These are phyloP conservation scores for Cyberlindnera samutprakarnensis DNA, from an alignment of 805 yeast genomes.

Conservation along the genomic window DNA sequence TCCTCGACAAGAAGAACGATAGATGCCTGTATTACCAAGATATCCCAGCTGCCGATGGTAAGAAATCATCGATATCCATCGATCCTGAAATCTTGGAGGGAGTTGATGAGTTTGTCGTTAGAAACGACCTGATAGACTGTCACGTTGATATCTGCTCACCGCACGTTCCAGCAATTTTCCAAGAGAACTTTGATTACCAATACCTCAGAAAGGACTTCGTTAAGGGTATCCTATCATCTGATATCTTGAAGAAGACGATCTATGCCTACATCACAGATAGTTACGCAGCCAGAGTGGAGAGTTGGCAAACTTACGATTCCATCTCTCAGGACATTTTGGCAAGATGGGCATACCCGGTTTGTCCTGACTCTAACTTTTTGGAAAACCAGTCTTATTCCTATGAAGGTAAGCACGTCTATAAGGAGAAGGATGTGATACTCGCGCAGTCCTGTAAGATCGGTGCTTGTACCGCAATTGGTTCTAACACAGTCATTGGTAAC, in stretches of 20 bases:
- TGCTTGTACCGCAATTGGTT: slow-evolving; percentile 76
- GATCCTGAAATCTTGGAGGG: slow-evolving; percentile 78
- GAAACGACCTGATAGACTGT: slow-evolving; percentile 94
- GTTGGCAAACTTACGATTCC: slow-evolving; percentile 89
- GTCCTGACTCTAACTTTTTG: slow-evolving; percentile 75
- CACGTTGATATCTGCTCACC: slow-evolving; percentile 94
- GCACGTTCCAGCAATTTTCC: slow-evolving; percentile 90
- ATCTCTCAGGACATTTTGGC: slow-evolving; percentile 84
- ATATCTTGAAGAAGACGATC: slow-evolving; percentile 81
- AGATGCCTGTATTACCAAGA: slow-evolving; percentile 82
- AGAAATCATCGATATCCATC: slow-evolving; percentile 46
- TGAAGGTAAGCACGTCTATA: slow-evolving; percentile 81
- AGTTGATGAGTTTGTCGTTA: slow-evolving; percentile 66
- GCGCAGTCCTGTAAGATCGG: slow-evolving; percentile 91
- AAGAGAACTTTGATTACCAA: slow-evolving; percentile 95
- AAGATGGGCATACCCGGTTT: slow-evolving; percentile 89
- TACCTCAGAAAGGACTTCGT: slow-evolving; percentile 79
- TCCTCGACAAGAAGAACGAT: slow-evolving; percentile 64
- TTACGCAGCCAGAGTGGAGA: slow-evolving; percentile 90
- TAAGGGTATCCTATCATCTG: slow-evolving; percentile 84
- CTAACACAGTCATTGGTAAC: slow-evolving; percentile 69
- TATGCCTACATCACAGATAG: slow-evolving; percentile 78
- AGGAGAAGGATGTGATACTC: slow-evolving; percentile 79
- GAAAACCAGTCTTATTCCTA: slow-evolving; percentile 69
- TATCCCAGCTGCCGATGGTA: slow-evolving; percentile 44